Evolutionary conservation across 768 basidiomycete species (phyloP).

Genomic region (Termitomyces sp.): DNA sequence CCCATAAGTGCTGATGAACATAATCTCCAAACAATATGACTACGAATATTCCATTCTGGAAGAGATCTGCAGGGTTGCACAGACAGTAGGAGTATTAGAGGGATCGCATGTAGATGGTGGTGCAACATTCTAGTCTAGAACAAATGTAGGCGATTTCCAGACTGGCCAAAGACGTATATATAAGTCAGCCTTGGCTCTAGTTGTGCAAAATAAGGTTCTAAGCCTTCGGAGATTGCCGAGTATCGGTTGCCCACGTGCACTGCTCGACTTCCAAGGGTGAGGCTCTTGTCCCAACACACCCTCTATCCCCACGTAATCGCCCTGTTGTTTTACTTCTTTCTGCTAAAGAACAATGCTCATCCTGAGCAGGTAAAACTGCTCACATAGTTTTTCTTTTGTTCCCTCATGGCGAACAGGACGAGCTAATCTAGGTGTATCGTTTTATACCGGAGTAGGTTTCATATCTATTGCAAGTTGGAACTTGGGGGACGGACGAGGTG

Average conservation of each 20-base stretch:
- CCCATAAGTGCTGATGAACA: too few species aligned
- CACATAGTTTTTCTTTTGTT: not conserved
- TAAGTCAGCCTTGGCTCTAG: not conserved
- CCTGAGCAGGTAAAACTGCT: not conserved
- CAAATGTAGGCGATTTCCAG: not conserved
- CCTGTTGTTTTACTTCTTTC: not conserved
- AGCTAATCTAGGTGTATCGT: not conserved
- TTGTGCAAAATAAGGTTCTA: slow-evolving; percentile 7
- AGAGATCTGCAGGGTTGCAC: not conserved
- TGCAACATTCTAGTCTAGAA: not conserved
- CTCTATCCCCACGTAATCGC: slow-evolving; percentile 1
- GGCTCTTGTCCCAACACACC: not conserved
- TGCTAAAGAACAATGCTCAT: not conserved
- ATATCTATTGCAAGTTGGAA: not conserved
- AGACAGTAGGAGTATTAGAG: not conserved
- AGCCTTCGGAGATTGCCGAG: slow-evolving; percentile 15
- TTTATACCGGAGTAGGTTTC: not conserved
- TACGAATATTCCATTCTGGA: not conserved
- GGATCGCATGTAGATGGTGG: not conserved
- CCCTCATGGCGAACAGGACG: not conserved
- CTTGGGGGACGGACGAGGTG: not conserved
- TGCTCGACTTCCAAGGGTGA: slow-evolving; percentile 12
- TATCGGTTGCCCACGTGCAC: slow-evolving; percentile 9
- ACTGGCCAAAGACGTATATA: not conserved
- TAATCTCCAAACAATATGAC: not conserved